Evolutionary conservation across 176 grass and related monocot species (phyloP), one percentile per base, ranked within the genome.

Genomic region (Zoysia pacifica): DNA sequence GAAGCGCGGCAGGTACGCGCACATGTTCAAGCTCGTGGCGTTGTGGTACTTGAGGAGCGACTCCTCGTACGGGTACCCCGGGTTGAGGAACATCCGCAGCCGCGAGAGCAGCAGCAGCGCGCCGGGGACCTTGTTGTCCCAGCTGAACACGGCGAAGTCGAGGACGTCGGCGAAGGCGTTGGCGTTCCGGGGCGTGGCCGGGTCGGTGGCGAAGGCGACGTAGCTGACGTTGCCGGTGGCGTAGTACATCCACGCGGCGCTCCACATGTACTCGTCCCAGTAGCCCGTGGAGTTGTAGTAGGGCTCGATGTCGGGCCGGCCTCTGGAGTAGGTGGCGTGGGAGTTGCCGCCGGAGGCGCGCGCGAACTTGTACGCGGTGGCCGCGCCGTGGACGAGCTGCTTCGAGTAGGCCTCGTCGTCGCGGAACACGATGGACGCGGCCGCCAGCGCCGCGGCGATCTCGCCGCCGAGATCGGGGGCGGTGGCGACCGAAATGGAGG

Each of bases 121-220:
- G 5, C 92, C 95, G 2, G 95, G 95, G 39, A 94, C 82, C 80
- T 98, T 98, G 90, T 98, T 98, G 85, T 98, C 95, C 95, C 95
- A 98, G 81, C 90, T 94, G 80, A 98, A 86, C 47, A 93, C 92
- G 48, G 87, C 55, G 73, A 84, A 39, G 83, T 98, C 86, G 52
- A 84, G 78, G 76, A 93, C 79, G 65, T 5, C 38, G 76, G 65
- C 9, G 81, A 77, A 91, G 12, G 84, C 95, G 4, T 50, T 74
- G 47, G 95, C 88, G 40, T 86, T 81, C 40, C 72, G 78, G 16
- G 95, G 75, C 40, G 93, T 86, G 10, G 19, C 10, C 2, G 86
- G 81, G 85, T 86, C 78, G 15, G 92, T 93, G 55, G 84, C 95
- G 87, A 93, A 67, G 60, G 9, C 38, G 65, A 68, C 15, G 80